A percentile compares a stretch with the other conserved stretches of the same genome.
Evolutionary conservation across 2,329 filamentous ascomycete genomes (phyloP).

Genomic region (Fusarium sp.): DNA sequence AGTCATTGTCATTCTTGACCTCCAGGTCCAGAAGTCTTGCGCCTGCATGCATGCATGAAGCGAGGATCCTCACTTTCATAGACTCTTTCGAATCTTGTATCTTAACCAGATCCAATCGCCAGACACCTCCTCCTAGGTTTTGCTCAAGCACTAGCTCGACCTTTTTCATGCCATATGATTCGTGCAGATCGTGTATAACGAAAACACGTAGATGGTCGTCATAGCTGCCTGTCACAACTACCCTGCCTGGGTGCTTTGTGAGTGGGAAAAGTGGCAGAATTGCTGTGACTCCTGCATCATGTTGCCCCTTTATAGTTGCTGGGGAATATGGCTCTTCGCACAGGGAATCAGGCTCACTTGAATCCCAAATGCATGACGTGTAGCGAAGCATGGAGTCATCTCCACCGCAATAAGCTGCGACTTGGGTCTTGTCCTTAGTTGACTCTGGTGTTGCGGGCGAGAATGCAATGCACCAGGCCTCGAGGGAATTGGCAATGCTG

Average conservation of each 20-base stretch:
- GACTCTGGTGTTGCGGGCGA: slow-evolving; percentile 46
- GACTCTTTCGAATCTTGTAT: slow-evolving; percentile 38
- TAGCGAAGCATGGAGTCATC: slow-evolving; percentile 75
- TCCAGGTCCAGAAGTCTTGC: slow-evolving; percentile 68
- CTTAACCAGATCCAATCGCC: slow-evolving; percentile 76
- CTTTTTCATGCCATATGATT: slow-evolving; percentile 53
- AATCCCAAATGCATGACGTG: slow-evolving; percentile 47
- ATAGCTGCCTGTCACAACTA: slow-evolving; percentile 89
- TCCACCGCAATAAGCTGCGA: slow-evolving; percentile 73
- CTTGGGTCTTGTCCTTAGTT: slow-evolving; percentile 37
- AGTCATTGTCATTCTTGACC: slow-evolving; percentile 53
- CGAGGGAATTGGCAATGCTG: slow-evolving; percentile 63
- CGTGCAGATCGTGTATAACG: slow-evolving; percentile 54
- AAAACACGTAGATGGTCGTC: slow-evolving; percentile 84
- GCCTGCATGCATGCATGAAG: slow-evolving; percentile 94
- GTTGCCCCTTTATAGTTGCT: slow-evolving; percentile 56
- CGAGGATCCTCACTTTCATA: slow-evolving; percentile 66
- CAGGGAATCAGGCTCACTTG: slow-evolving; percentile 3
- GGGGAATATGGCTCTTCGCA: slow-evolving; percentile 40
- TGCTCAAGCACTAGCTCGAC: slow-evolving; percentile 67
- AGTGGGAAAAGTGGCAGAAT: slow-evolving; percentile 74
- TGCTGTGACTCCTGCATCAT: slow-evolving; percentile 86
- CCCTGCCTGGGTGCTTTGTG: slow-evolving; percentile 54
- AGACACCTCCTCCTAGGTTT: slow-evolving; percentile 83
- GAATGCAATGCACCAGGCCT: slow-evolving; percentile 80